Evolutionary conservation across 1,284 basidiomycete species (phyloP).

Genomic region (Puccinia polysora): DNA sequence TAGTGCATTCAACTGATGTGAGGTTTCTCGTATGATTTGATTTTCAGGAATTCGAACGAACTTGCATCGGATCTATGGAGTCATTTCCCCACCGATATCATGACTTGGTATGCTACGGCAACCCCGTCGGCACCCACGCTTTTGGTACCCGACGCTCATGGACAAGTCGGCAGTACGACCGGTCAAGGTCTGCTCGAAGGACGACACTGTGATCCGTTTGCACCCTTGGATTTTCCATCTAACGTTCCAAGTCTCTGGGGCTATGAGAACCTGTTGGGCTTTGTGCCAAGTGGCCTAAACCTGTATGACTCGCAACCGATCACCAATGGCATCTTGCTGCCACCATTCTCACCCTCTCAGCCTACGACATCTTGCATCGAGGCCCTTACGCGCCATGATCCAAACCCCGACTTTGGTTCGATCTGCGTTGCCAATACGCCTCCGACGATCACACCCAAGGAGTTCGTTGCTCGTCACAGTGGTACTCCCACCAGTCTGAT

Average conservation of each 20-base stretch:
- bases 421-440: neutral
- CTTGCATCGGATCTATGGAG: neutral
- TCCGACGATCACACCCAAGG: neutral
- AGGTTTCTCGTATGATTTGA: neutral
- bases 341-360: neutral
- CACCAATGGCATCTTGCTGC: neutral
- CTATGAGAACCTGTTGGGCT: constrained; percentile 20
- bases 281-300: too few relatives aligned
- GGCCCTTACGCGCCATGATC: neutral
- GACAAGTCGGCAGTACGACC: neutral
- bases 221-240: constrained; percentile 14
- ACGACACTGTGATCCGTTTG: neutral
- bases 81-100: constrained; percentile 6
- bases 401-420: neutral
- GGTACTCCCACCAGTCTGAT: neutral
- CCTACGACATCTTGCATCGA: neutral
- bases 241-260: constrained; percentile 24
- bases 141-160: neutral
- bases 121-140: neutral
- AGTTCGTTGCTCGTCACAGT: neutral
- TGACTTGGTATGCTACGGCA: neutral
- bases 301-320: neutral
- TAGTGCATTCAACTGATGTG: neutral
- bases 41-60: neutral
- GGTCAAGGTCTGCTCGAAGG: neutral